phyloP scores from a whole-genome alignment of 176 grass and related monocot species.

The Panicum miliaceum region DNA sequence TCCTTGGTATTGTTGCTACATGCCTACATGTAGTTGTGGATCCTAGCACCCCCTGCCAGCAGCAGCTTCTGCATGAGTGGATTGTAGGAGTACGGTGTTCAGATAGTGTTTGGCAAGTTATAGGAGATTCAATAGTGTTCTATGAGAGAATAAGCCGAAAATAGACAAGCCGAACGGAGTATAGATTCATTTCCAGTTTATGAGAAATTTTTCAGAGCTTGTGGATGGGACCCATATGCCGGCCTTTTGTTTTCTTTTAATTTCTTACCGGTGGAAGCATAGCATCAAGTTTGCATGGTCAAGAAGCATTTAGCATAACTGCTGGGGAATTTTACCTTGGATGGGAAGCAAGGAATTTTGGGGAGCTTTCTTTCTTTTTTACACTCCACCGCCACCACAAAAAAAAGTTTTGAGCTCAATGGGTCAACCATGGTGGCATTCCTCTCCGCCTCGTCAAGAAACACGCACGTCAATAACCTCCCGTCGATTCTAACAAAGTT shows the following conservation, averaged over 20 bases:
- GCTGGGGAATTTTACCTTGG: neutral
- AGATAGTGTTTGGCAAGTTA: too few species aligned
- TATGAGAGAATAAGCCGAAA: too few species aligned
- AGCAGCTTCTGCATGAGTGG: neutral
- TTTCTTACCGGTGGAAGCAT: neutral
- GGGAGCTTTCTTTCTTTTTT: neutral
- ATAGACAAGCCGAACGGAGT: too few species aligned
- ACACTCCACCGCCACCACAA: neutral
- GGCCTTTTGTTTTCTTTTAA: too few species aligned
- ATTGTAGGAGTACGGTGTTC: neutral
- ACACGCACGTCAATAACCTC: neutral
- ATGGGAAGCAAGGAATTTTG: conserved; percentile 33
- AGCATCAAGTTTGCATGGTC: neutral
- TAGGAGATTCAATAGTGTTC: too few species aligned
- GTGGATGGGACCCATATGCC: neutral
- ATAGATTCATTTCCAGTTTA: neutral
- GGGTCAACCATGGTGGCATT: neutral
- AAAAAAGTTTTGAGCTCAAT: neutral
- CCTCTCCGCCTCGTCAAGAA: neutral
- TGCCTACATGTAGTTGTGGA: neutral
- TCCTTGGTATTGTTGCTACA: neutral
- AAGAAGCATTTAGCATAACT: conserved; percentile 3
- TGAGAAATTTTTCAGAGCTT: neutral
- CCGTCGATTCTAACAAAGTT: neutral
- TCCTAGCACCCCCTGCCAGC: neutral